Conservation (phyloP, 768 basidiomycete species). For the Agaricus bisporus region DNA sequence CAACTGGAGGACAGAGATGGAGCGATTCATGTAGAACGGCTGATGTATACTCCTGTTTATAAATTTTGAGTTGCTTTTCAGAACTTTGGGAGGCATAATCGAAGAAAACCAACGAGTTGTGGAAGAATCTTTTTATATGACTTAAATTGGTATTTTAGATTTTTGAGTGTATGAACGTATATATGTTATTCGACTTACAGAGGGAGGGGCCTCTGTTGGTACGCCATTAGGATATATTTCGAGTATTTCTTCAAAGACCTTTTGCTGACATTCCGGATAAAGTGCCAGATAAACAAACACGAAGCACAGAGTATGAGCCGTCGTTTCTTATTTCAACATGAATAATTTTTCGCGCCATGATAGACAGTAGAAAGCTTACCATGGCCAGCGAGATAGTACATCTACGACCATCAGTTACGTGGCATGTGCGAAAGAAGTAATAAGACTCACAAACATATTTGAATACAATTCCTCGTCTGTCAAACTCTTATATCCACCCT, state of each 20-base stretch:
- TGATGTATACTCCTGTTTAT: slow-evolving; percentile 31
- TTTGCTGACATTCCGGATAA: slow-evolving; percentile 42
- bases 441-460: slow-evolving; percentile 37
- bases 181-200: slow-evolving; percentile 19
- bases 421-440: neutral
- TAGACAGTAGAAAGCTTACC: slow-evolving; percentile 20
- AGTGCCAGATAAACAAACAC: slow-evolving; percentile 39
- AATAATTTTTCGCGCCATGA: neutral
- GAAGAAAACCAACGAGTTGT: slow-evolving; percentile 1
- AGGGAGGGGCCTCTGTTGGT: slow-evolving; percentile 18
- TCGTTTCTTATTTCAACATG: slow-evolving; percentile 31
- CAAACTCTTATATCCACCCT: slow-evolving; percentile 21
- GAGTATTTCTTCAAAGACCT: slow-evolving; percentile 35
- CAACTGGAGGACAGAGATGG: slow-evolving; percentile 33
- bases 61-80: neutral
- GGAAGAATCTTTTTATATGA: slow-evolving; percentile 4
- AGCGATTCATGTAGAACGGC: slow-evolving; percentile 42
- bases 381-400: slow-evolving; percentile 44
- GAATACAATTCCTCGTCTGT: slow-evolving; percentile 42
- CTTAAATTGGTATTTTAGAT: neutral
- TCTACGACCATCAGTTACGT: slow-evolving; percentile 18
- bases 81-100: neutral
- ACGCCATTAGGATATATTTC: slow-evolving; percentile 34
- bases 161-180: too few relatives aligned
- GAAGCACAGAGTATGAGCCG: slow-evolving; percentile 39